Conservation (phyloP, 345 rosid species). For the Durio zibethinus region DNA sequence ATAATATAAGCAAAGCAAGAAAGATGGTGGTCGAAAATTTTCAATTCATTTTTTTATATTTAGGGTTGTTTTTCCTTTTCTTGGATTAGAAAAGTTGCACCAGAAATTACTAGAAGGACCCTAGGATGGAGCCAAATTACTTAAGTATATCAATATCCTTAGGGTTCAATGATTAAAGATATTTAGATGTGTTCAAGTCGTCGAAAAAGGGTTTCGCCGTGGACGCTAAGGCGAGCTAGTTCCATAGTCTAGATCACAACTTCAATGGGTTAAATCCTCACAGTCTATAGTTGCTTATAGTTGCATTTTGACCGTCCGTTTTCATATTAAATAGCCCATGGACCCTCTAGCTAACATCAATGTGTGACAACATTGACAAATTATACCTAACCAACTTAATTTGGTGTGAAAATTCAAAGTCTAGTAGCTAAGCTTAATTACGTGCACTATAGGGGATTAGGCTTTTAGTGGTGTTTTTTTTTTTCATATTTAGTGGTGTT, state of each 20-base stretch:
- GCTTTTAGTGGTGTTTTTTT: no score
- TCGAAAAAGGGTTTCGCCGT: background rate
- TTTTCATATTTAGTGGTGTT: no score
- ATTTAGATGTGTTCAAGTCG: background rate
- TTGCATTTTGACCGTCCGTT: background rate
- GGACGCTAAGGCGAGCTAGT: background rate
- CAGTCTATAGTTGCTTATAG: no score
- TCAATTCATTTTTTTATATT: background rate
- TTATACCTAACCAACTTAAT: background rate
- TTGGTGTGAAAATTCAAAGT: constrained; percentile 4
- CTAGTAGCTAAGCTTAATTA: background rate
- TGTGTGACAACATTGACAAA: background rate
- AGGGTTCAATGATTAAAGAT: constrained; percentile 18
- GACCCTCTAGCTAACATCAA: background rate
- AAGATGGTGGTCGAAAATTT: background rate
- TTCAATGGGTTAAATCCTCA: background rate
- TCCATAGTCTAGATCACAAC: background rate
- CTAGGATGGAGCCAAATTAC: background rate
- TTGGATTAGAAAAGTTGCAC: background rate
- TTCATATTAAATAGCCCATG: background rate
- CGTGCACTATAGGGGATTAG: no score
- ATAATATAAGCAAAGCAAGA: background rate
- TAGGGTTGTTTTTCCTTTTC: background rate
- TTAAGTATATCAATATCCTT: background rate
- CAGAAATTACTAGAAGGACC: constrained; percentile 22